Conservation (phyloP, 2,329 filamentous ascomycete species). For the Mycogone perniciosa region DNA sequence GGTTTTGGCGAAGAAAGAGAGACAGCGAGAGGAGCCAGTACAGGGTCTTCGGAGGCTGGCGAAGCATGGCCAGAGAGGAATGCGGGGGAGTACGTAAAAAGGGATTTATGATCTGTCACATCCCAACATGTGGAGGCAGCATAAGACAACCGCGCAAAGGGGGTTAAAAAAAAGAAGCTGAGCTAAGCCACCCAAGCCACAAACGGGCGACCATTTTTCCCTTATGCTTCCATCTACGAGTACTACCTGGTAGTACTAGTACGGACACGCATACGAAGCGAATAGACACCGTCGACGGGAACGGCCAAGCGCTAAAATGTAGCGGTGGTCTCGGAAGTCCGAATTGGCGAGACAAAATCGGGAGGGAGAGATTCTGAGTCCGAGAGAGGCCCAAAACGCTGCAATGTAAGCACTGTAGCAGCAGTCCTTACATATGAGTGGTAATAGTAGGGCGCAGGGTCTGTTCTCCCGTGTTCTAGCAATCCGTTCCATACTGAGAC, state of each 20-base stretch:
- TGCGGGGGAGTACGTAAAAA: constrained; percentile 11
- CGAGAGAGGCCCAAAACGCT: too few relatives aligned
- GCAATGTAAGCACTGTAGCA: too few relatives aligned
- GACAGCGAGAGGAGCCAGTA: background rate
- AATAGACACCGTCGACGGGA: background rate
- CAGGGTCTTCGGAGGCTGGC: background rate
- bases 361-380: background rate
- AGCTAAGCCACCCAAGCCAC: background rate
- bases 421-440: background rate
- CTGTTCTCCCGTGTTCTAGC: background rate
- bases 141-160: too few relatives aligned
- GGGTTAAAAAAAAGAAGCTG: background rate
- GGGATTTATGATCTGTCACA: constrained; percentile 10
- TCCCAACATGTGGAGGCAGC: too few relatives aligned
- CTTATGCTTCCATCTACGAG: too few relatives aligned
- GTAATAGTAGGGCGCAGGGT: background rate
- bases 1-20: background rate
- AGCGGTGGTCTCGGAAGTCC: background rate
- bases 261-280: too few relatives aligned
- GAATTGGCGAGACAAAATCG: background rate
- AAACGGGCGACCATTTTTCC: too few relatives aligned
- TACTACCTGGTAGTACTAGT: too few relatives aligned
- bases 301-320: background rate
- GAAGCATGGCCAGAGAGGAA: background rate
- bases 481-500: background rate